These are phyloP conservation scores for Taphrina confusa DNA, from an alignment of 1,139 yeast species.

Conservation along the genomic window DNA sequence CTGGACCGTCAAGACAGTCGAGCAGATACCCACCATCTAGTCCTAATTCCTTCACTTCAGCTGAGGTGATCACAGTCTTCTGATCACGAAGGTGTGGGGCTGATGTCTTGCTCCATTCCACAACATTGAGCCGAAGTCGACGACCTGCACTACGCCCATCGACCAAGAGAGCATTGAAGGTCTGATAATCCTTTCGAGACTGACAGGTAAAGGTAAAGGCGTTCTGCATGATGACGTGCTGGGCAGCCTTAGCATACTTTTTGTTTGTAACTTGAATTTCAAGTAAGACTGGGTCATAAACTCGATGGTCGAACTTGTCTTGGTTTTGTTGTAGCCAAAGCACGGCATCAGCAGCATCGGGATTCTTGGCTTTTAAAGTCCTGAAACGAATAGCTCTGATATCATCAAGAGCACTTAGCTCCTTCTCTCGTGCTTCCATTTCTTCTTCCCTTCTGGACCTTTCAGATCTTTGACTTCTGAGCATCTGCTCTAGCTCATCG, in stretches of 20 bases:
- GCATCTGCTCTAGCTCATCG: conserved; percentile 46
- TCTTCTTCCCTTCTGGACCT: conserved; percentile 15
- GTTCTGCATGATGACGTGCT: conserved; percentile 60
- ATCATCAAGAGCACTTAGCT: conserved; percentile 16
- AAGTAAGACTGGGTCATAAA: conserved; percentile 77
- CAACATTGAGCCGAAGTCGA: conserved; percentile 51
- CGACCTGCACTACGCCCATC: conserved; percentile 43
- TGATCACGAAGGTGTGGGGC: conserved; percentile 42
- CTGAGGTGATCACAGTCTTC: conserved; percentile 46
- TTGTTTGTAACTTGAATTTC: conserved; percentile 59
- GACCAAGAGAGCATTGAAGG: conserved; percentile 51
- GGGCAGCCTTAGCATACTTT: conserved; percentile 49
- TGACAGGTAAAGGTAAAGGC: conserved; percentile 58
- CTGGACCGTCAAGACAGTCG: conserved; percentile 75
- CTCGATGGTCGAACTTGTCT: conserved; percentile 49
- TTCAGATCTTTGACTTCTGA: conserved; percentile 40
- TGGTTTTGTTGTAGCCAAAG: conserved; percentile 48
- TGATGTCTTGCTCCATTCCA: conserved; percentile 49
- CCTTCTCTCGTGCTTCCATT: conserved; percentile 17
- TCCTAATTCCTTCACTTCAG: conserved; percentile 55
- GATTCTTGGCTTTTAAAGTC: conserved; percentile 42
- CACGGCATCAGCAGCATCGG: conserved; percentile 49
- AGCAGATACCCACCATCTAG: conserved; percentile 74
- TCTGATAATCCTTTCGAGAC: conserved; percentile 52
- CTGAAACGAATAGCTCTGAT: conserved; percentile 19